Conservation (phyloP, 2,329 filamentous ascomycete genomes). For the Septoria linicola region DNA sequence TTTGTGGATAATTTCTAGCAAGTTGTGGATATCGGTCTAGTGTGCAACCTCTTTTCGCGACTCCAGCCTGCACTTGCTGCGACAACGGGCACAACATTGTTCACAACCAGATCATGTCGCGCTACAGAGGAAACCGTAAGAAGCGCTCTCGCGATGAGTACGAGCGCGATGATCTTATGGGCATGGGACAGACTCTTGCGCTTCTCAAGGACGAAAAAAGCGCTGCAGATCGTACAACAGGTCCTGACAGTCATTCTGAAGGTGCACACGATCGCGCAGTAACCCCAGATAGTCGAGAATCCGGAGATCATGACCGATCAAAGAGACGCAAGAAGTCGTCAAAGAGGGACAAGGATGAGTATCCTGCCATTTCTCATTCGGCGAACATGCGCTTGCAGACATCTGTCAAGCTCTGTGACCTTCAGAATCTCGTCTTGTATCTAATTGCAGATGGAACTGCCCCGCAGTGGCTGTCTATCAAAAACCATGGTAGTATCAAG, state of each 20-base stretch:
- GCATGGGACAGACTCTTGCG: conserved; percentile 33
- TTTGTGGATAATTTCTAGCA: too few relatives aligned
- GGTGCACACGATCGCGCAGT: conserved; percentile 19
- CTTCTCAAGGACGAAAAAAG: conserved; percentile 21
- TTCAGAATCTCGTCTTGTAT: conserved; percentile 60
- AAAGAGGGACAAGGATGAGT: conserved; percentile 43
- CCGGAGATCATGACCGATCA: conserved; percentile 24
- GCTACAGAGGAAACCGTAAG: conserved; percentile 1
- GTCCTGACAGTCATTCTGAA: conserved; percentile 13
- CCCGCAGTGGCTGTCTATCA: conserved; percentile 64
- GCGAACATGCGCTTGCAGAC: conserved; percentile 55
- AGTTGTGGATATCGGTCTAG: too few relatives aligned
- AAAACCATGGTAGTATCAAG: conserved; percentile 55
- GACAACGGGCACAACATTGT: neutral
- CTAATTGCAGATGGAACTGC: conserved; percentile 60
- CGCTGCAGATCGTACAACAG: neutral
- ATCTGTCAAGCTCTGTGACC: conserved; percentile 57
- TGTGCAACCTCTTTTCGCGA: neutral
- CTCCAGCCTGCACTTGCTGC: neutral
- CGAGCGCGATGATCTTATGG: conserved; percentile 27
- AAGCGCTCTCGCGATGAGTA: conserved; percentile 35
- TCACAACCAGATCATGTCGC: conserved; percentile 7
- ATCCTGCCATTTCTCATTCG: conserved; percentile 55
- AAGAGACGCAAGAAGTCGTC: conserved; percentile 32
- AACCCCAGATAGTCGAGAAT: conserved; percentile 26